Conservation (phyloP, 768 basidiomycete genomes). For the Aureoboletus auriporus region DNA sequence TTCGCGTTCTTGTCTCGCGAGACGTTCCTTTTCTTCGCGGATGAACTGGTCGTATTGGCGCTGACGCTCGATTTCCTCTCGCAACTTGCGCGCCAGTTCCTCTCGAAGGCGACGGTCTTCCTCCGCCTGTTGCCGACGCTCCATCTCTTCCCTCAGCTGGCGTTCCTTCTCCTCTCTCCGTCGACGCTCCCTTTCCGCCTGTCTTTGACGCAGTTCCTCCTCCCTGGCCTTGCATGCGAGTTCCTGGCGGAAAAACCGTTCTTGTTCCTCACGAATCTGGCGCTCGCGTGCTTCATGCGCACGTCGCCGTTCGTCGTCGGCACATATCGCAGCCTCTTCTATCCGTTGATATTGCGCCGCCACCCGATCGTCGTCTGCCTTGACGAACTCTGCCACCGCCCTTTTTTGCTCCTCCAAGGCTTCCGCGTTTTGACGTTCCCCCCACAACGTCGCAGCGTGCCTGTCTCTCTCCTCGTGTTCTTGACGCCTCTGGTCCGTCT, state of each 20-base stretch:
- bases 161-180: slow-evolving; percentile 1
- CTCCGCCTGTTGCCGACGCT: slow-evolving; percentile 4
- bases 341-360: slow-evolving; percentile 2
- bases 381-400: slow-evolving; percentile 21
- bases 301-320: slow-evolving; percentile 13
- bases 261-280: slow-evolving; percentile 19
- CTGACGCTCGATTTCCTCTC: slow-evolving; percentile 14
- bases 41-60: not conserved
- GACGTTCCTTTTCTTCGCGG: slow-evolving; percentile 16
- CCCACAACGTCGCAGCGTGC: slow-evolving; percentile 15
- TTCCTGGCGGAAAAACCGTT: slow-evolving; percentile 6
- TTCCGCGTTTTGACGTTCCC: slow-evolving; percentile 12
- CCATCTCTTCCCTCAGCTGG: slow-evolving; percentile 7
- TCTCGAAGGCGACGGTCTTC: slow-evolving; percentile 5
- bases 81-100: slow-evolving; percentile 10
- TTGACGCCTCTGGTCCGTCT: slow-evolving; percentile 7
- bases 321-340: slow-evolving; percentile 15
- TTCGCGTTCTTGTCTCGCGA: slow-evolving; percentile 14
- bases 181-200: slow-evolving; percentile 14
- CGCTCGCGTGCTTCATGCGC: slow-evolving; percentile 23
- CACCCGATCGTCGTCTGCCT: slow-evolving; percentile 1
- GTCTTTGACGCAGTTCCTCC: slow-evolving; percentile 8
- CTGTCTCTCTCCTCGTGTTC: slow-evolving; percentile 19
- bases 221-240: slow-evolving; percentile 11
- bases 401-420: slow-evolving; percentile 9